Evolutionary conservation across 208 protist genomes (phyloP), one percentile per base, ranked within the genome.

Genomic region (Endotrypanum monterogeii): DNA sequence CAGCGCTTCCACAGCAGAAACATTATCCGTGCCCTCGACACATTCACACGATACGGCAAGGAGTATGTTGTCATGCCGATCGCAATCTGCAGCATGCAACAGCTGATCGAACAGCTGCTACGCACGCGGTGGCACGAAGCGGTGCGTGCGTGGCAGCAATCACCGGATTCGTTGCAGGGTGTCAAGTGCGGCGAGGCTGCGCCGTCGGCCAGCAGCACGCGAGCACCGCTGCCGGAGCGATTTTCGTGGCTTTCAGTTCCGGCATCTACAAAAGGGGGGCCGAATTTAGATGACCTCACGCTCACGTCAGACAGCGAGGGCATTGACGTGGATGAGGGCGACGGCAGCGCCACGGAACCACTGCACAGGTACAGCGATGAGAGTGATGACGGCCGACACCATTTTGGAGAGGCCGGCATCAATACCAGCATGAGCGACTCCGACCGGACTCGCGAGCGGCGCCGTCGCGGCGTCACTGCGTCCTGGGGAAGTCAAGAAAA

Each of bases 41-140:
- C 92, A 54, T 96, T 96, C 80, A 84, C 83, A 9, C 84, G 87
- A 0, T 79, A 93, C 82, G 85, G 81, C 28, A 94, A 91, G 73
- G 83, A 93, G 76, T 96, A 95, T 67, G 81, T 95, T 6, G 89
- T 94, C 58, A 70, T 94, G 67, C 92, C 92, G 14, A 90, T 95
- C 61, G 88, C 92, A 3, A 83, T 95, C 58, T 96, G 92, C 74
- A 89, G 78, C 62, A 44, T 95, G 61, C 74, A 92, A 70, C 89
- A 96, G 73, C 77, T 96, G 6, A 76, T 95, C 12, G 73, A 69
- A n/a, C 77, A 82, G 54, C 65, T 80, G 18, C 62, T 87, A 20
- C 79, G 70, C 51, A 76, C 78, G 39, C 73, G 75, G 48, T 84
- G 76, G 70, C 69, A 58, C 0, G 71, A 80, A 65, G 79, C 75